A percentile compares a stretch with the other conserved stretches of the same genome.
Evolutionary conservation across 23 red algal species (phyloP).

Genomic region (Gracilaria vermiculophylla): DNA sequence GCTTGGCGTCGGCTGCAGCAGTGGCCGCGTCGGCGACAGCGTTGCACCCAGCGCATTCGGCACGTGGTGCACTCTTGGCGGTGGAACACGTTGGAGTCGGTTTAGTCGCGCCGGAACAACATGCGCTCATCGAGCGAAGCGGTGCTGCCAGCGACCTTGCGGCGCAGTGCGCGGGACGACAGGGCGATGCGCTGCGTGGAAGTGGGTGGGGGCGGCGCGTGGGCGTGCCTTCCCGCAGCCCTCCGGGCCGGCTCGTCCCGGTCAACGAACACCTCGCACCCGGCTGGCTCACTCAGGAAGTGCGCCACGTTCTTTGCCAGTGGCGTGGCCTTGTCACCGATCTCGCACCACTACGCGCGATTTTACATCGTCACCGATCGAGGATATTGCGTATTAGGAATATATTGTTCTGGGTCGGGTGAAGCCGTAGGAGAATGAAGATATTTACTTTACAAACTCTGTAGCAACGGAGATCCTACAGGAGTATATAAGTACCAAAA

Average conservation of each 20-base stretch:
- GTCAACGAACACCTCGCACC: conserved; percentile 84
- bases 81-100: conserved; percentile 78
- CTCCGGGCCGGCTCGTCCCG: conserved; percentile 54
- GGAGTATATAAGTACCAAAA: too few species aligned
- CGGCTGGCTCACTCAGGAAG: conserved; percentile 68
- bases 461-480: too few species aligned
- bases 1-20: conserved; percentile 80
- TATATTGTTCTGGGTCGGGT: too few species aligned
- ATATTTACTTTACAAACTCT: too few species aligned
- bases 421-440: too few species aligned
- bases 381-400: too few species aligned
- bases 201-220: too few species aligned
- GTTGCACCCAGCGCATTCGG: too few species aligned
- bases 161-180: conserved; percentile 73
- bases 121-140: conserved; percentile 74
- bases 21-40: neutral
- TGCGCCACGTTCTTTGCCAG: conserved; percentile 76
- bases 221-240: too few species aligned
- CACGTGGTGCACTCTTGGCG: conserved; percentile 57
- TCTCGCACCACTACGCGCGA: conserved; percentile 69
- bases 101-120: conserved; percentile 56
- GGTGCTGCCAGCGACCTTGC: conserved; percentile 83
- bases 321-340: conserved; percentile 92
- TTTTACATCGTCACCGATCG: conserved; percentile 99
- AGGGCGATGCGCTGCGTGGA: conserved; percentile 15